phyloP scores from a whole-genome alignment of 2,329 filamentous ascomycete species.

The Neofusicoccum laricinum region DNA sequence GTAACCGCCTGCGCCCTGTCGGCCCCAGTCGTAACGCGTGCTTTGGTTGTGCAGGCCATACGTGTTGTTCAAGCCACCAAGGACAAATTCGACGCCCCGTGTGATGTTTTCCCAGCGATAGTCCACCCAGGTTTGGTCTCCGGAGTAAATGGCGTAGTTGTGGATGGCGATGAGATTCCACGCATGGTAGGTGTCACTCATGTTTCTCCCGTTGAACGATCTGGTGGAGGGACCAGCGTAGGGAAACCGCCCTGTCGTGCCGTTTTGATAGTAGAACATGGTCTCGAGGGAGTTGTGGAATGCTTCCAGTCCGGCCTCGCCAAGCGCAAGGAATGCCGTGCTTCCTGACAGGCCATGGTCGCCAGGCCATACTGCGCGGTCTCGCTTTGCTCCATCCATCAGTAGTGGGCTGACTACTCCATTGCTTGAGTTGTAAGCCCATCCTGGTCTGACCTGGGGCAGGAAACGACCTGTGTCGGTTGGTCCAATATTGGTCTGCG shows the following conservation, averaged over 20 bases:
- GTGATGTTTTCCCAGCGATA: conserved; percentile 24
- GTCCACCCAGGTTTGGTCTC: conserved; percentile 44
- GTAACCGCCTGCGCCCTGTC: conserved; percentile 39
- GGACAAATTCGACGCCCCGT: conserved; percentile 20
- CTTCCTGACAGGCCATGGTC: conserved; percentile 51
- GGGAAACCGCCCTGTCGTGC: conserved; percentile 27
- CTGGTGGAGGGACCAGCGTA: conserved; percentile 36
- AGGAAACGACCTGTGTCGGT: not conserved
- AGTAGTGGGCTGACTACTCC: conserved; percentile 35
- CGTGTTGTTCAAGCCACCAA: conserved; percentile 22
- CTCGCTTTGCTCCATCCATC: conserved; percentile 41
- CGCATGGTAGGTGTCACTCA: conserved; percentile 40
- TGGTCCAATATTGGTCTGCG: conserved; percentile 45
- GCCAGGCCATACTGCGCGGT: conserved; percentile 45
- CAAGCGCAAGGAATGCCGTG: conserved; percentile 39
- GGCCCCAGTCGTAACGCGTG: conserved; percentile 23
- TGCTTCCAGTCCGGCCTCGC: conserved; percentile 43
- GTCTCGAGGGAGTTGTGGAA: conserved; percentile 27
- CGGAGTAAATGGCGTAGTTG: conserved; percentile 57
- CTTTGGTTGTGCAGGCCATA: not conserved
- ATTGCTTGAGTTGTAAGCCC: conserved; percentile 37
- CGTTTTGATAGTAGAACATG: conserved; percentile 43
- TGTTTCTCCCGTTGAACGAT: conserved; percentile 32
- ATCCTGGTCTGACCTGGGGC: not conserved
- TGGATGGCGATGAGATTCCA: conserved; percentile 58